Percentiles rank a stretch among this genome's conserved stretches.
These are phyloP conservation scores for Pyronema omphalodes DNA, from an alignment of 495 filamentous ascomycete species.

Conservation along the genomic window DNA sequence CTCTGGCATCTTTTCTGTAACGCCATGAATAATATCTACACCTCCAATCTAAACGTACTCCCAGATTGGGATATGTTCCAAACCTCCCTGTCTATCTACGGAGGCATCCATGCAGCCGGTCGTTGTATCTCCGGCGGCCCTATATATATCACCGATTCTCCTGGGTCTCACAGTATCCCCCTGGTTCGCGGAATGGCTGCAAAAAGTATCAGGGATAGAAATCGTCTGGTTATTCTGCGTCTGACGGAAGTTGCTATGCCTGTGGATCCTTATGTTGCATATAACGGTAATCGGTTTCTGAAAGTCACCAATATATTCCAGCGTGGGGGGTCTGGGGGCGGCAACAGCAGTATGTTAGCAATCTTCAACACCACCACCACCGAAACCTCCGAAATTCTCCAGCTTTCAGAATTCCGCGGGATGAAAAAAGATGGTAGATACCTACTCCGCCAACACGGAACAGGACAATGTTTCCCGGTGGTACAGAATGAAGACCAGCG, in stretches of 20 bases:
- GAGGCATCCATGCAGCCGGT: constrained; percentile 71
- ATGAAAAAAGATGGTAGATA: constrained; percentile 38
- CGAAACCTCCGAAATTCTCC: constrained; percentile 45
- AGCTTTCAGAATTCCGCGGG: constrained; percentile 54
- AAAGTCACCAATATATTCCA: constrained; percentile 49
- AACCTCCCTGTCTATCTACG: constrained; percentile 51
- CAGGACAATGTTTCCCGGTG: constrained; percentile 40
- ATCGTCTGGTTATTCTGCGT: constrained; percentile 9
- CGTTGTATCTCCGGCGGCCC: constrained; percentile 81
- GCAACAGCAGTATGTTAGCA: constrained; percentile 32
- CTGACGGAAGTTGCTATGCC: constrained; percentile 12
- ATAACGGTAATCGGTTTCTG: constrained; percentile 51
- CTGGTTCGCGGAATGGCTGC: constrained; percentile 53
- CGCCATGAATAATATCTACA: constrained; percentile 75
- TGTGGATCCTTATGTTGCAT: constrained; percentile 51
- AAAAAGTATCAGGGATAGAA: constrained; percentile 10
- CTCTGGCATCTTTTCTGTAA: constrained; percentile 92
- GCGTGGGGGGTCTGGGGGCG: not conserved
- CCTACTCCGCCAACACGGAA: constrained; percentile 51
- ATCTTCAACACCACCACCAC: too few species aligned
- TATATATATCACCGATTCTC: constrained; percentile 80
- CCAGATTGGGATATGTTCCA: constrained; percentile 99
- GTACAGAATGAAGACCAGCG: constrained; percentile 25
- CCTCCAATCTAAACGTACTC: constrained; percentile 49
- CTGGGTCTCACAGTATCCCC: constrained; percentile 55